A percentile compares a stretch with the other conserved stretches of the same genome.
Conservation (phyloP, 306 rosid species). For the Sicyos baderoa region DNA sequence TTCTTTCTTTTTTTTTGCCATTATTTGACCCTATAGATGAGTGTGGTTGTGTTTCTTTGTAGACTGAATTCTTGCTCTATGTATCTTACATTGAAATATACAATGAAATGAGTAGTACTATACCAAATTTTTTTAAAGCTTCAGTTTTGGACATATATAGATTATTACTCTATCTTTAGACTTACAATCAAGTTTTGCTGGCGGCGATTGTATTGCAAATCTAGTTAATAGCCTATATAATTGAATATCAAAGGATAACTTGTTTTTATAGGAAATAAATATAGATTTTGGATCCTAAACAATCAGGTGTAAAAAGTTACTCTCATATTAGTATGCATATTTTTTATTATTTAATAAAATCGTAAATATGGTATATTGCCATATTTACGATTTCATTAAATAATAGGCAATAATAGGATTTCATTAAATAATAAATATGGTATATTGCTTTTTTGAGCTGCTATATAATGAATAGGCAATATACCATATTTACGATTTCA, state of each 20-base stretch:
- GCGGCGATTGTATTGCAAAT: background rate
- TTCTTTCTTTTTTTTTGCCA: background rate
- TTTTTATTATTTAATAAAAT: too few relatives aligned
- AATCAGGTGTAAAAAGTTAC: background rate
- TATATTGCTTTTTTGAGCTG: too few relatives aligned
- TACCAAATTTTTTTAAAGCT: background rate
- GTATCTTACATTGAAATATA: slow-evolving; percentile 96
- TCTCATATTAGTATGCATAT: too few relatives aligned
- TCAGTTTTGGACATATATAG: background rate
- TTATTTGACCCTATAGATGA: slow-evolving; percentile 6
- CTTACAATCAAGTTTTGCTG: background rate
- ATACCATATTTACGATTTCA: too few relatives aligned
- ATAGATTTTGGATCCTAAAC: background rate
- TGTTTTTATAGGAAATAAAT: background rate
- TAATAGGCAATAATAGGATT: too few relatives aligned
- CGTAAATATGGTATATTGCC: too few relatives aligned
- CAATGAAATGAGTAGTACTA: slow-evolving; percentile 59
- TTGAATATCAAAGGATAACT: background rate
- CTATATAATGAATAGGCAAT: too few relatives aligned
- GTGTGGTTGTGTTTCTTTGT: slow-evolving; percentile 25
- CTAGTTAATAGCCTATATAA: background rate
- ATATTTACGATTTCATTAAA: too few relatives aligned
- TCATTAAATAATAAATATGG: too few relatives aligned
- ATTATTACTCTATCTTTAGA: background rate
- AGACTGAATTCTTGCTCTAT: slow-evolving; percentile 96